Conservation (phyloP, 2,329 filamentous ascomycete genomes). For the Stenocarpella maydis region DNA sequence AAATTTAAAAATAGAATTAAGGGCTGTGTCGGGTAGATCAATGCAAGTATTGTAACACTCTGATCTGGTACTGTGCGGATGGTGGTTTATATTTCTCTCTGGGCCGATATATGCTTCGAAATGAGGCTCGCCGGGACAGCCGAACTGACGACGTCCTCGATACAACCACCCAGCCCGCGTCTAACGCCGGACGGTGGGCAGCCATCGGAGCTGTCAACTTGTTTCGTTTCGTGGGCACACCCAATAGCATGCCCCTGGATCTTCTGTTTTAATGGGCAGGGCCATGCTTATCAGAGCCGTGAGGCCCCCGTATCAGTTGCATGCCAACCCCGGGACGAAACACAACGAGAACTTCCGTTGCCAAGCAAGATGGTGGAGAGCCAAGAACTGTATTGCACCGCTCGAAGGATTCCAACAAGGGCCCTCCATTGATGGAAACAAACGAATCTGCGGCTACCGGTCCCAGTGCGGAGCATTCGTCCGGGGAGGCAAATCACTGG, state of each 20-base stretch:
- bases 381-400: conserved; percentile 23
- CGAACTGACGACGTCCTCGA: conserved; percentile 1
- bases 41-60: too few relatives aligned
- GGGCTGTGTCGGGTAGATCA: too few relatives aligned
- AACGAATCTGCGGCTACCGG: conserved; percentile 4
- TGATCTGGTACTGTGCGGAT: too few relatives aligned
- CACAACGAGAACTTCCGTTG: too few relatives aligned
- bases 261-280: conserved; percentile 19
- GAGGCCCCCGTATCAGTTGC: conserved; percentile 1
- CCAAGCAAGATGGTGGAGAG: conserved; percentile 24
- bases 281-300: neutral
- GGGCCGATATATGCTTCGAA: neutral
- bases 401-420: conserved; percentile 12
- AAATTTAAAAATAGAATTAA: too few relatives aligned
- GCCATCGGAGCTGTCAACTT: neutral
- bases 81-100: too few relatives aligned
- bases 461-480: conserved; percentile 1
- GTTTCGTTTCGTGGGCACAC: conserved; percentile 9
- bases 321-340: too few relatives aligned
- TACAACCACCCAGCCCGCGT: neutral
- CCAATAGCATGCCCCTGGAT: conserved; percentile 15
- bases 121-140: conserved; percentile 18
- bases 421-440: conserved; percentile 25
- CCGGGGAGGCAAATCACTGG: conserved; percentile 20
- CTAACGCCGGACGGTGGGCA: neutral